phyloP scores from a whole-genome alignment of 345 rosid genomes.

The Camelina laxa region DNA sequence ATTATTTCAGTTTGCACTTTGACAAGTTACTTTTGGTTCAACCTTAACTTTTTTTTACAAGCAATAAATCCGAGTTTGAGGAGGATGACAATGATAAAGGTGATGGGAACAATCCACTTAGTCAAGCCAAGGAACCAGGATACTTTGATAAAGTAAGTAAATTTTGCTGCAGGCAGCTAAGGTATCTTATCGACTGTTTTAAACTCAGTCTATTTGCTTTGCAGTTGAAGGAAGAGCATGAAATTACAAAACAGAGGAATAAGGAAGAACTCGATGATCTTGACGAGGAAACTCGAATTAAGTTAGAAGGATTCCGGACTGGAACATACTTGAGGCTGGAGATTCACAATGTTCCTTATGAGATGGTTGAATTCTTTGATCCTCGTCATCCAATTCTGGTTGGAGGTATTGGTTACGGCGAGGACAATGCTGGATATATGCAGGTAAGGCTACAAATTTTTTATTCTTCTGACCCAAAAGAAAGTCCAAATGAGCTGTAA shows the following conservation, averaged over 20 bases:
- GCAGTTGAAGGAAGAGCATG: conserved; percentile 89
- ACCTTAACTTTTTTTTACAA: conserved; percentile 68
- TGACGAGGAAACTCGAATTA: conserved; percentile 75
- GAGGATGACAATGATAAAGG: conserved; percentile 67
- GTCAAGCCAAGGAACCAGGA: conserved; percentile 67
- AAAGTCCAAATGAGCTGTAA: conserved; percentile 12
- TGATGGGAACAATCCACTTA: conserved; percentile 47
- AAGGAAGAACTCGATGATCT: conserved; percentile 76
- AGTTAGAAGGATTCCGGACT: conserved; percentile 84
- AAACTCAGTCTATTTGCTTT: conserved; percentile 42
- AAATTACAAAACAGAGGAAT: conserved; percentile 78
- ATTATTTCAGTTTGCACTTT: conserved; percentile 28
- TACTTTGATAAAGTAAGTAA: conserved; percentile 71
- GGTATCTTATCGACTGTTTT: conserved; percentile 30
- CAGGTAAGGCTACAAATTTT: conserved; percentile 62
- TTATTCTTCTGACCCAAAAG: conserved; percentile 9
- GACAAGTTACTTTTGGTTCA: conserved; percentile 32
- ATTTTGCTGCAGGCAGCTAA: conserved; percentile 19
- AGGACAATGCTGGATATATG: conserved; percentile 92
- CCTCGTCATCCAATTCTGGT: conserved; percentile 86
- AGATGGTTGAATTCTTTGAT: conserved; percentile 93
- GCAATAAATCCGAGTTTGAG: conserved; percentile 59
- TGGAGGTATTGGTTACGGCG: conserved; percentile 89
- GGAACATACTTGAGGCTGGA: conserved; percentile 89
- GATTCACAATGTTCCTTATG: conserved; percentile 87